Evolutionary conservation across 768 basidiomycete species (phyloP).

Genomic region (Pleurotus sapidus): DNA sequence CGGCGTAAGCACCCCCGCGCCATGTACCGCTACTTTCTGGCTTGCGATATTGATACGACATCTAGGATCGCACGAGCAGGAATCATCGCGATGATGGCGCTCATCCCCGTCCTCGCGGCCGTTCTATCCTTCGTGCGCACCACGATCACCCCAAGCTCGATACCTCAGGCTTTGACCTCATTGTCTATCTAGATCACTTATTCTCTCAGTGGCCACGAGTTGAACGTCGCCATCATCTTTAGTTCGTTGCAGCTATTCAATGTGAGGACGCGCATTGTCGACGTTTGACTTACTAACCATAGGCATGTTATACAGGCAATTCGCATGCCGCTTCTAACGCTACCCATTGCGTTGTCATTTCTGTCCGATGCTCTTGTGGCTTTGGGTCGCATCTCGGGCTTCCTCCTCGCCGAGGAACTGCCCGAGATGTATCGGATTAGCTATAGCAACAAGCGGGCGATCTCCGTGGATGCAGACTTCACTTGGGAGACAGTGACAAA

Average conservation of each 20-base stretch:
- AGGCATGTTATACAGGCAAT: slow-evolving; percentile 37
- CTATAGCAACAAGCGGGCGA: slow-evolving; percentile 28
- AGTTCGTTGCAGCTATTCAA: slow-evolving; percentile 58
- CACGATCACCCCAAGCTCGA: slow-evolving; percentile 19
- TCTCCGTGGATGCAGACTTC: slow-evolving; percentile 49
- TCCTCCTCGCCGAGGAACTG: slow-evolving; percentile 55
- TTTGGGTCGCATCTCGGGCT: slow-evolving; percentile 42
- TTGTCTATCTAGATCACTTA: slow-evolving; percentile 53
- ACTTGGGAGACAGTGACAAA: slow-evolving; percentile 42
- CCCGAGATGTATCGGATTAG: slow-evolving; percentile 44
- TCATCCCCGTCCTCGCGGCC: slow-evolving; percentile 36
- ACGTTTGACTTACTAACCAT: neutral
- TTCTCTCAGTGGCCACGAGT: slow-evolving; percentile 48
- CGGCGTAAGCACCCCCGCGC: slow-evolving; percentile 14
- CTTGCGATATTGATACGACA: slow-evolving; percentile 13
- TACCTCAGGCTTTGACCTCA: slow-evolving; percentile 4
- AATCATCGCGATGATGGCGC: slow-evolving; percentile 22
- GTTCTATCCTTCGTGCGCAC: slow-evolving; percentile 35
- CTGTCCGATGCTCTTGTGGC: slow-evolving; percentile 50
- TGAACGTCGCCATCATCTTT: slow-evolving; percentile 56
- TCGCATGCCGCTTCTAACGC: slow-evolving; percentile 50
- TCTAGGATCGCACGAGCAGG: slow-evolving; percentile 25
- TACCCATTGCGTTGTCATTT: slow-evolving; percentile 51
- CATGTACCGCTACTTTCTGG: neutral
- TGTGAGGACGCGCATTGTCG: slow-evolving; percentile 23